A percentile compares a stretch with the other conserved stretches of the same genome.
phyloP scores from a whole-genome alignment of 768 basidiomycete genomes.

The Lactarius pseudohatsudake region DNA sequence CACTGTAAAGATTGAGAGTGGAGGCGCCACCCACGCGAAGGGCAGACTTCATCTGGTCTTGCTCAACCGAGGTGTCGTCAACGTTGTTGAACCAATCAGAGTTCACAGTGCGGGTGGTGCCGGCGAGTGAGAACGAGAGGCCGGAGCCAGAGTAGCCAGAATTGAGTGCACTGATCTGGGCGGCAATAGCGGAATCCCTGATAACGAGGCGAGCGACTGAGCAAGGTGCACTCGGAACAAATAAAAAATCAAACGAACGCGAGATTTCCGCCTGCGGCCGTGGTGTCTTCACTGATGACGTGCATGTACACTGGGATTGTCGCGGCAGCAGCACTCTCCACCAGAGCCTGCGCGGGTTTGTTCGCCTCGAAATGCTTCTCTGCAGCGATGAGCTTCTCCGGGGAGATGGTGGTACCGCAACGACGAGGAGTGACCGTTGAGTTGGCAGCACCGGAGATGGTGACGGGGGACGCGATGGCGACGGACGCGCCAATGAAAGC shows the following conservation, averaged over 20 bases:
- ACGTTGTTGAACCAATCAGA: slow-evolving; percentile 49
- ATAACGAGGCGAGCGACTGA: slow-evolving; percentile 1
- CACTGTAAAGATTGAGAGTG: slow-evolving; percentile 52
- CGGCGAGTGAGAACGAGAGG: slow-evolving; percentile 43
- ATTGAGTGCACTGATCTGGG: slow-evolving; percentile 47
- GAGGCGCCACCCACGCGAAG: slow-evolving; percentile 44
- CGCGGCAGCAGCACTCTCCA: slow-evolving; percentile 24
- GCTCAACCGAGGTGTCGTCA: slow-evolving; percentile 32
- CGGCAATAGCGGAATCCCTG: slow-evolving; percentile 39
- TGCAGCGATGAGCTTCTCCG: slow-evolving; percentile 37
- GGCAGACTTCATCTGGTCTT: slow-evolving; percentile 50
- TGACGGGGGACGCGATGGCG: slow-evolving; percentile 35
- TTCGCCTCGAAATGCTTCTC: slow-evolving; percentile 46
- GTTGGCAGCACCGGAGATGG: slow-evolving; percentile 23
- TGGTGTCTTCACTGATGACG: slow-evolving; percentile 44
- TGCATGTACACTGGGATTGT: slow-evolving; percentile 45
- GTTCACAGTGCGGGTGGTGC: slow-evolving; percentile 46
- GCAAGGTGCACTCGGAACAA: neutral
- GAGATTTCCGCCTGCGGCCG: slow-evolving; percentile 42
- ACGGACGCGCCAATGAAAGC: slow-evolving; percentile 34
- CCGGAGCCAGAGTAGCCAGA: slow-evolving; percentile 41
- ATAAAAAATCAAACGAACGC: slow-evolving; percentile 36
- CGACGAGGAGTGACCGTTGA: slow-evolving; percentile 9
- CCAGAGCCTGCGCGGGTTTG: slow-evolving; percentile 31
- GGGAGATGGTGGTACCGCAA: slow-evolving; percentile 34